These are phyloP conservation scores for Scedosporium boydii DNA, from an alignment of 2,329 filamentous ascomycete genomes.

Conservation along the genomic window DNA sequence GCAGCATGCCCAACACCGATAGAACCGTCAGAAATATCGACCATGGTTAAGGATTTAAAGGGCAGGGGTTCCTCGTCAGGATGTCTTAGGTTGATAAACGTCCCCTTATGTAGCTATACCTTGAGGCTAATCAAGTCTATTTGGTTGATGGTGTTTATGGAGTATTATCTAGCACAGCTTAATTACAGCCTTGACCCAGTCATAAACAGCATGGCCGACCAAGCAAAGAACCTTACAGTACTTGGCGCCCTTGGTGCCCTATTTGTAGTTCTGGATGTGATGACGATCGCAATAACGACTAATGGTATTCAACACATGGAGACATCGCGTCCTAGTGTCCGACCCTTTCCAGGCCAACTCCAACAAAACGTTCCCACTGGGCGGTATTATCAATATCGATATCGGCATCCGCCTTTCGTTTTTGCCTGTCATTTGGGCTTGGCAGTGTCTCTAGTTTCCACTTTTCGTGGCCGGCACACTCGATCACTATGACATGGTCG, in stretches of 20 bases:
- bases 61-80: not conserved
- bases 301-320: conserved; percentile 1
- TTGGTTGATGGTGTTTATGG: not conserved
- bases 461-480: not conserved
- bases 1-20: too few relatives aligned
- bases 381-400: not conserved
- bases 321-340: not conserved
- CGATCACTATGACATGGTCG: too few relatives aligned
- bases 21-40: not conserved
- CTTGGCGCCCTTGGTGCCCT: conserved; percentile 8
- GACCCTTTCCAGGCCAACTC: not conserved
- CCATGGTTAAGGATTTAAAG: not conserved
- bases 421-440: not conserved
- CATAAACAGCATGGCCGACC: not conserved
- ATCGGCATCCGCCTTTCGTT: not conserved
- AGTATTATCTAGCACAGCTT: not conserved
- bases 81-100: not conserved
- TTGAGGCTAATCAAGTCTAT: not conserved
- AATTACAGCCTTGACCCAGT: not conserved
- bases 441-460: not conserved
- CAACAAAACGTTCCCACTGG: not conserved
- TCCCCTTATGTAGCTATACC: not conserved
- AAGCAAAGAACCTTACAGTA: conserved; percentile 9
- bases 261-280: conserved; percentile 10
- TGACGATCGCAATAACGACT: conserved; percentile 5